Base-by-base conservation (phyloP, 2,329 filamentous ascomycete genomes). In the Claviceps arundinis region DNA sequence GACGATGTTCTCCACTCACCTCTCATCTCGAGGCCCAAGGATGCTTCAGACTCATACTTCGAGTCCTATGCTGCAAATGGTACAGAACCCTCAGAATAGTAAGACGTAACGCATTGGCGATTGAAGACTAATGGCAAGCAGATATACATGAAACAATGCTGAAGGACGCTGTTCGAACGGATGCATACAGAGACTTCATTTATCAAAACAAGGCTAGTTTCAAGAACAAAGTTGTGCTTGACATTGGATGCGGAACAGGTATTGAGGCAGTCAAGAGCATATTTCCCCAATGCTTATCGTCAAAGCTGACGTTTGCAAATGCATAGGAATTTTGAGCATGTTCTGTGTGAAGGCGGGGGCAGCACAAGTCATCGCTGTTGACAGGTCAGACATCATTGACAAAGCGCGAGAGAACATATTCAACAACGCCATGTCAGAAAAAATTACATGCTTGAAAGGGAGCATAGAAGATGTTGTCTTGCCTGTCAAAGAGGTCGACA, bases 101-200 rank as follows among this genome's bases (percentile, higher is more conserved):
- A 24, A 16, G 42, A 43, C 24, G 14, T n/a, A 43, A 43, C 6
- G 5, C 19, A 43, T 43, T 30, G 19, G 13, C 42, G 5, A 43
- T 43, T 24, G 4, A n/a, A 44, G 24, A 34, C 55, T 58, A 42
- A 42, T 7, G 0, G 17, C 13, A 16, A 2, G 38, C 34, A 86
- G 87, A 89, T 53, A 96, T 97, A 52, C 90, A 97, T 66, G 89
- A 95, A 64, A 89, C 86, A 7, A 97, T 97, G 90, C 77, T 97
- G 56, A 95, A 95, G 66, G 90, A 97, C 63, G 75, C 80, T 0
- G 77, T 95, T 42, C 85, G 90, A 50, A 97, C 90, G 11, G 87
- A 95, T 61, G 85, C 88, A 3, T 97, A 97, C 69, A 82, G 90
- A 46, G 89, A 97, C 69, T 95, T 96, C 65, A 89, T 96, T 62